Base-by-base conservation (phyloP, 768 basidiomycete species). In the Mycena vulgaris region DNA sequence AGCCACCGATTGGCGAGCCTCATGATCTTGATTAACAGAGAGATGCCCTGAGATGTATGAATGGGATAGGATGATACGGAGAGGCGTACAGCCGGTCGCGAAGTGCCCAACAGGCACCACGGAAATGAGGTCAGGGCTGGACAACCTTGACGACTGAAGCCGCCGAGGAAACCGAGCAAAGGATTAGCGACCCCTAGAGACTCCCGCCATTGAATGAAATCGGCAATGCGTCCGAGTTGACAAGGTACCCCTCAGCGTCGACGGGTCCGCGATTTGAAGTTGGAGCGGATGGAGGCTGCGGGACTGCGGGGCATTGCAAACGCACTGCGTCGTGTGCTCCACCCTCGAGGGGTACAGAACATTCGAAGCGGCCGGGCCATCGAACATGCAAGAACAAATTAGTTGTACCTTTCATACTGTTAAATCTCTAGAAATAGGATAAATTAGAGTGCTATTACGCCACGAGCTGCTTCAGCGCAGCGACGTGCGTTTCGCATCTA, bases 401-500 rank as follows among this genome's bases (percentile, higher is more conserved):
- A 61, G 42, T 35, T 27, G 45, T 33, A 45, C 59, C 33, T 35
- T 51, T 45, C 42, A 6, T 59, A 59, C 23, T 42, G 40, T 59
- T 42, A n/a, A 58, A 58, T 66, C 56, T 51, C 65, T 66, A 66
- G 45, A 48, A 31, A 57, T 64, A 64, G 14, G 27, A 25, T 58
- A 59, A 39, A 64, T 63, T 52, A 63, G 33, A 31, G 9, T 37
- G 61, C 49, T 21, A 3, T 57, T 57, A 57, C 14, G 67, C 72
- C 64, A 80, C 73, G 30, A 83, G 77, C 66, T 77, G 75, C 42
- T 75, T 77, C 62, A 85, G 66, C 61, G 69, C 78, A 27, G 77
- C 75, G 31, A 85, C 81, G 66, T 89, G 88, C 11, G 74, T 66
- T n/a, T 82, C 76, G 31, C 87, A 83, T 62, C 86, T 83, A 58